A percentile compares a stretch with the other conserved stretches of the same genome.
Conservation (phyloP, 2,329 filamentous ascomycete genomes). For the Waltergamsia citrina region DNA sequence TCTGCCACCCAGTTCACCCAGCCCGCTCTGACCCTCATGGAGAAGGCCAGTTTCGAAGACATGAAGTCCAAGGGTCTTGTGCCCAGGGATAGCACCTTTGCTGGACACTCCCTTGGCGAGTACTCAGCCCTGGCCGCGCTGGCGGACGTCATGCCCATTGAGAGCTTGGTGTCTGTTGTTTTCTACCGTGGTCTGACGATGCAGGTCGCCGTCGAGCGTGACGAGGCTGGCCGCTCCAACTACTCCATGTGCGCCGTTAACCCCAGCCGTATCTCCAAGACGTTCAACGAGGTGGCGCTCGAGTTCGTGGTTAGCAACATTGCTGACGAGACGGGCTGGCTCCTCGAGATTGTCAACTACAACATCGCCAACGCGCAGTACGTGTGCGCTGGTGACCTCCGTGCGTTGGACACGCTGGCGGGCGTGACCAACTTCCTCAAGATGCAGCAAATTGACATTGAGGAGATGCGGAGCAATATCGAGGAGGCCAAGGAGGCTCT, state of each 20-base stretch:
- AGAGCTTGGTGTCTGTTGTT: constrained; percentile 93
- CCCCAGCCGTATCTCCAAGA: constrained; percentile 95
- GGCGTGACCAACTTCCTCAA: constrained; percentile 94
- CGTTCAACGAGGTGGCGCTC: constrained; percentile 94
- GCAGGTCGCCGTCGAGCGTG: constrained; percentile 97
- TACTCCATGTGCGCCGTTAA: constrained; percentile 99
- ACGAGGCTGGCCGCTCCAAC: constrained; percentile 86
- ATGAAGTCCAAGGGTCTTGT: constrained; percentile 97
- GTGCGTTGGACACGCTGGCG: constrained; percentile 61
- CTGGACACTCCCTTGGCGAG: constrained; percentile 94
- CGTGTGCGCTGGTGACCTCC: constrained; percentile 61
- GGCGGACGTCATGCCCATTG: constrained; percentile 99
- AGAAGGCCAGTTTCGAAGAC: constrained; percentile 98
- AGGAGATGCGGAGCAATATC: constrained; percentile 78
- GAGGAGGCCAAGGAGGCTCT: constrained; percentile 89
- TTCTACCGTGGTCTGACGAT: constrained; percentile 99
- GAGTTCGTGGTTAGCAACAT: constrained; percentile 97
- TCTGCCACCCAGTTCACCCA: constrained; percentile 99
- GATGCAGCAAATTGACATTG: constrained; percentile 94
- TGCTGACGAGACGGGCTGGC: constrained; percentile 85
- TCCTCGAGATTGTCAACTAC: constrained; percentile 98
- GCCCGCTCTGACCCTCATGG: constrained; percentile 94
- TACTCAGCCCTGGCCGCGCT: constrained; percentile 95
- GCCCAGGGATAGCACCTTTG: constrained; percentile 92
- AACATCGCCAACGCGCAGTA: constrained; percentile 72